phyloP scores from a whole-genome alignment of 23 red algal species.

The Gracilaria gracilis region DNA sequence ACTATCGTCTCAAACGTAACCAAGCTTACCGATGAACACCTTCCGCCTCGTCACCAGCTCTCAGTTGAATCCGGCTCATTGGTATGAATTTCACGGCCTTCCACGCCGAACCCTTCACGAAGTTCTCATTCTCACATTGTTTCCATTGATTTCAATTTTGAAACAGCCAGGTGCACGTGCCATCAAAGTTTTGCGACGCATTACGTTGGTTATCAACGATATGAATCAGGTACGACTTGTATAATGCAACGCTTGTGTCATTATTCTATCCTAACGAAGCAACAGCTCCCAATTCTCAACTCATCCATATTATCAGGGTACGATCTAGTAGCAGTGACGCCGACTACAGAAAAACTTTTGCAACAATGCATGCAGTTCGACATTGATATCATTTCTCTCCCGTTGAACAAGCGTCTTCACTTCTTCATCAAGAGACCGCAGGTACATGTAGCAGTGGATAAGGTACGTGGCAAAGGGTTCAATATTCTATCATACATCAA shows the following conservation, averaged over 20 bases:
- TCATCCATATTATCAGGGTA: constrained; percentile 56
- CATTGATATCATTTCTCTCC: constrained; percentile 79
- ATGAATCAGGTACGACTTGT: constrained; percentile 26
- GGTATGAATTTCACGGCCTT: not conserved
- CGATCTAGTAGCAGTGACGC: constrained; percentile 79
- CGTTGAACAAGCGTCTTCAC: constrained; percentile 27
- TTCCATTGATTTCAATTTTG: not conserved
- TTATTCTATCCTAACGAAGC: not conserved
- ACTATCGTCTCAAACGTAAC: constrained; percentile 21
- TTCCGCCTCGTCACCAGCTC: constrained; percentile 26
- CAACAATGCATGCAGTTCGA: constrained; percentile 84
- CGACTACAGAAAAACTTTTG: constrained; percentile 79
- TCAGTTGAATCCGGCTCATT: not conserved
- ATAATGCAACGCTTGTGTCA: not conserved
- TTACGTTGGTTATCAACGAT: constrained; percentile 43
- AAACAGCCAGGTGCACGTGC: not conserved
- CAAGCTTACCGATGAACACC: constrained; percentile 32
- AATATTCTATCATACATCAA: too few species aligned
- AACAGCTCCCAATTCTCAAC: constrained; percentile 55
- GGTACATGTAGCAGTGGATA: constrained; percentile 74
- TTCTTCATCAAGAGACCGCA: constrained; percentile 78
- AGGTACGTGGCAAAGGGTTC: constrained; percentile 36
- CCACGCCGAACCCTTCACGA: not conserved
- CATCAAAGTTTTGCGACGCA: constrained; percentile 52
- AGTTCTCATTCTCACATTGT: not conserved